Conservation (phyloP, 441 rosid genomes). For the Aleurites moluccanus region DNA sequence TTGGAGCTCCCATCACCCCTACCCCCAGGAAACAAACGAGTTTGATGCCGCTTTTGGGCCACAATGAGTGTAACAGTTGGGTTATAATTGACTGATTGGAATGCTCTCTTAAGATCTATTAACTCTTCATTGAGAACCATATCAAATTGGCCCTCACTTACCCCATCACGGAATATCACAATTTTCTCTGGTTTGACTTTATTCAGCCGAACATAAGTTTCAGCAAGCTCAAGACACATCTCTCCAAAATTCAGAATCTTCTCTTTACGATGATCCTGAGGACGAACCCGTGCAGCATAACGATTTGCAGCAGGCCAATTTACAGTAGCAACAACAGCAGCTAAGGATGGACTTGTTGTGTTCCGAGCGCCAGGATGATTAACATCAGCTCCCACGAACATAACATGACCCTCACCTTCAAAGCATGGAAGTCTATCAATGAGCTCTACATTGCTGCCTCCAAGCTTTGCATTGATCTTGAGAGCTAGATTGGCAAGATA, state of each 20-base stretch:
- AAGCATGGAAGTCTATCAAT: slow-evolving; percentile 47
- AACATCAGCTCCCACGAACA: slow-evolving; percentile 87
- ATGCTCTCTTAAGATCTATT: slow-evolving; percentile 46
- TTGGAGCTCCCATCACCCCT: slow-evolving; percentile 33
- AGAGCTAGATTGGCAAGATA: slow-evolving; percentile 70
- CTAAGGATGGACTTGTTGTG: slow-evolving; percentile 70
- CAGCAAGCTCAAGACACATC: slow-evolving; percentile 60
- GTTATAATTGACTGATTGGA: slow-evolving; percentile 34
- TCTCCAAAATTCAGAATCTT: slow-evolving; percentile 57
- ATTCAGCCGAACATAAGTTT: slow-evolving; percentile 43
- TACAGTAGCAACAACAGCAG: slow-evolving; percentile 69
- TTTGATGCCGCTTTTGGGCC: slow-evolving; percentile 81
- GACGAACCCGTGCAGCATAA: slow-evolving; percentile 62
- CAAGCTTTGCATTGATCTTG: slow-evolving; percentile 86
- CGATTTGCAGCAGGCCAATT: slow-evolving; percentile 82
- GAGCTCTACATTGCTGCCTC: slow-evolving; percentile 82
- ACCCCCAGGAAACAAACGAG: slow-evolving; percentile 59
- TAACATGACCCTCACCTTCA: slow-evolving; percentile 43
- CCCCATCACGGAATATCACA: slow-evolving; percentile 78
- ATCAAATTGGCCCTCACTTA: slow-evolving; percentile 80
- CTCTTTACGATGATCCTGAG: slow-evolving; percentile 57
- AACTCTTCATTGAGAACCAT: slow-evolving; percentile 84
- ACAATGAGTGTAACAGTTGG: slow-evolving; percentile 68
- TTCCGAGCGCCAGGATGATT: slow-evolving; percentile 64
- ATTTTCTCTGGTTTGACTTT: slow-evolving; percentile 51